Base-by-base conservation (phyloP, 768 basidiomycete species). In the Candolleomyces efflorescens region DNA sequence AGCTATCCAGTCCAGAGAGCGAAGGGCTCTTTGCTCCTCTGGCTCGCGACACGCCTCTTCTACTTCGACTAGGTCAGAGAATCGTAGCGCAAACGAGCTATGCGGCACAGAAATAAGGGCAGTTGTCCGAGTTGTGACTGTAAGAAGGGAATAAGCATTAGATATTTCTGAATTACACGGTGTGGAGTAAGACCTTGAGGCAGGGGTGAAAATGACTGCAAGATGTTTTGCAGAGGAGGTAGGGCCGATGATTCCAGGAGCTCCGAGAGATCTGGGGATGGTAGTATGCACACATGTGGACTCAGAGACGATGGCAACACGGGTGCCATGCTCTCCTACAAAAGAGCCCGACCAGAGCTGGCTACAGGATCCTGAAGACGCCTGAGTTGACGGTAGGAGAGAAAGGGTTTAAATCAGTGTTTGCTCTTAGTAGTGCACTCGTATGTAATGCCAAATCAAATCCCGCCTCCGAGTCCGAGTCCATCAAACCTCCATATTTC, bases 1-100 rank as follows among this genome's bases (percentile, higher is more conserved):
- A 38, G 87, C 81, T 61, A 94, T 87, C 92, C 92, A 94, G 73
- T 94, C 92, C 63, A 93, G 79, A n/a, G 83, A 86, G 48, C 92
- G 82, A 22, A 82, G 81, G 0, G 92, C 89, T 32, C 92, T 87
- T 62, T 83, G 73, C 60, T 90, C 87, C 61, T 92, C 91, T 63
- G 88, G 86, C 69, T 94, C 92, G 17, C 79, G 79, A 62, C 87
- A 90, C 13, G 87, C 87, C 17, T 75, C 70, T 67, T 94, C 92
- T 13, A 90, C 82, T 63, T 90, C 87, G 1, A 65, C 60, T 44
- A 94, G 74, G 68, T 89, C 83, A 13, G 91, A 92, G 73, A 94
- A 94, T 53, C 91, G 81, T 20, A 94, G 75, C 12, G 82, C 75
- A 68, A 94, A 93, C 0, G 87, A 82, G 2, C 82, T 59, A 67